These are phyloP conservation scores for Kalaharituber pfeilii DNA, from an alignment of 2,329 filamentous ascomycete species.

Conservation along the genomic window DNA sequence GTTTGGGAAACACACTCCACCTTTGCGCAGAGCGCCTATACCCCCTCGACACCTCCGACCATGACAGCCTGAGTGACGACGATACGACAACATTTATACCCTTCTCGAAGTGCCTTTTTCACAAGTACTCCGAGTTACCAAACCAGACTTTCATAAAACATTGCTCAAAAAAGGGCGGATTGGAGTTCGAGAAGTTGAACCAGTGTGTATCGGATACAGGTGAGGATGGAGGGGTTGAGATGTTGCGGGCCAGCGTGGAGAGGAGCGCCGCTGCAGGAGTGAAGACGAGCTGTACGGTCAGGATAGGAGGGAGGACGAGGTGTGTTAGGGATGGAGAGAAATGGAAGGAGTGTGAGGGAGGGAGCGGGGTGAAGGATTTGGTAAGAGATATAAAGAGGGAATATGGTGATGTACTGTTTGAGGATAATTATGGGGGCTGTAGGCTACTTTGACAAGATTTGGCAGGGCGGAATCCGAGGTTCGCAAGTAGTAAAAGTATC, in stretches of 20 bases:
- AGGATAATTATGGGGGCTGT: too few species aligned
- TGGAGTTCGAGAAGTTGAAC: slow-evolving; percentile 68
- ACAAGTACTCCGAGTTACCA: slow-evolving; percentile 61
- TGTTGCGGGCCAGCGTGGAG: slow-evolving; percentile 46
- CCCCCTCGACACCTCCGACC: slow-evolving; percentile 4
- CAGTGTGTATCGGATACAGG: slow-evolving; percentile 63
- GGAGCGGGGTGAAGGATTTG: slow-evolving; percentile 51
- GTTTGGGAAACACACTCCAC: slow-evolving; percentile 84
- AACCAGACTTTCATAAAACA: slow-evolving; percentile 60
- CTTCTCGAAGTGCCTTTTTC: slow-evolving; percentile 78
- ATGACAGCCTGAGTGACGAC: slow-evolving; percentile 44
- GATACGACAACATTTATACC: slow-evolving; percentile 59
- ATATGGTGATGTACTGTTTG: too few species aligned
- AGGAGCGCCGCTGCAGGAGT: slow-evolving; percentile 44
- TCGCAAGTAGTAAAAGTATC: too few species aligned
- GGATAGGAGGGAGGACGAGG: slow-evolving; percentile 61
- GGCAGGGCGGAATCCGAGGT: too few species aligned
- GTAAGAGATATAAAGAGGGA: slow-evolving; percentile 60
- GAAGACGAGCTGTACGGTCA: slow-evolving; percentile 58
- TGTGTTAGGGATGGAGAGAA: slow-evolving; percentile 64
- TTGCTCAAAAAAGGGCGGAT: slow-evolving; percentile 78
- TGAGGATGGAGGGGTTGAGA: slow-evolving; percentile 48
- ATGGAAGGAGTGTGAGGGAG: slow-evolving; percentile 63
- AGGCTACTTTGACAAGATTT: too few species aligned
- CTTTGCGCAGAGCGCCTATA: slow-evolving; percentile 75